Evolutionary conservation across 2,329 filamentous ascomycete species (phyloP), one percentile per base, ranked within the genome.

Genomic region (Scedosporium dehoogii): DNA sequence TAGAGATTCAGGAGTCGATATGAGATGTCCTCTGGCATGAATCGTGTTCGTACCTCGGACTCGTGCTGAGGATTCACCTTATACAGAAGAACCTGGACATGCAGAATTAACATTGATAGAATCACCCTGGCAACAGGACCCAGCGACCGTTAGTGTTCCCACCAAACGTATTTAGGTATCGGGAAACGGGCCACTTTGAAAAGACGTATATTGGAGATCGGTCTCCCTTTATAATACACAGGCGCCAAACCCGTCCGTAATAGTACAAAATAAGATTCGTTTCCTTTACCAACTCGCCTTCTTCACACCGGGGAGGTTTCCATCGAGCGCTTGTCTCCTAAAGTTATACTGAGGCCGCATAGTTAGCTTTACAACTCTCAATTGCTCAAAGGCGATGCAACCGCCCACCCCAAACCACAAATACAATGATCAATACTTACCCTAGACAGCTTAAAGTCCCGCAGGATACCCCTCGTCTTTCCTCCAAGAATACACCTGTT

Each of bases 281-380:
- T 14, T 41, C 18, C 4, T 72, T 74, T 90, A 99, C 94, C 94
- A 99, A 76, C 90, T 96, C 59, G 94, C 94, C 81, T 96, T 96
- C 82, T 88, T 91, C 62, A 99, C 94, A 69, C 94, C 94, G 0
- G 94, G 93, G 61, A 99, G 73, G 65, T 91, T 85, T 59, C 94
- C 94, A 38, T 84, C 87, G 66, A 97, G 78, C 18, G 94, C 94
- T 74, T 96, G 88, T 77, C 94, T 80, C 73, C 94, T 85, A 79
- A 99, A 99, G 79, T 93, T 91, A 75, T 84, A 99, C 93, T 97
- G 25, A n/a, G n/a, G n/a, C n/a, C n/a, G n/a, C n/a, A n/a, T n/a
- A n/a, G n/a, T n/a, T n/a, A n/a, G n/a, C n/a, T n/a, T n/a, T n/a
- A n/a, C n/a, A n/a, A n/a, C n/a, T n/a, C n/a, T n/a, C n/a, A n/a